A percentile compares a stretch with the other conserved stretches of the same genome.
phyloP scores from a whole-genome alignment of 1,284 basidiomycete genomes.

The Tylopilus sp. region DNA sequence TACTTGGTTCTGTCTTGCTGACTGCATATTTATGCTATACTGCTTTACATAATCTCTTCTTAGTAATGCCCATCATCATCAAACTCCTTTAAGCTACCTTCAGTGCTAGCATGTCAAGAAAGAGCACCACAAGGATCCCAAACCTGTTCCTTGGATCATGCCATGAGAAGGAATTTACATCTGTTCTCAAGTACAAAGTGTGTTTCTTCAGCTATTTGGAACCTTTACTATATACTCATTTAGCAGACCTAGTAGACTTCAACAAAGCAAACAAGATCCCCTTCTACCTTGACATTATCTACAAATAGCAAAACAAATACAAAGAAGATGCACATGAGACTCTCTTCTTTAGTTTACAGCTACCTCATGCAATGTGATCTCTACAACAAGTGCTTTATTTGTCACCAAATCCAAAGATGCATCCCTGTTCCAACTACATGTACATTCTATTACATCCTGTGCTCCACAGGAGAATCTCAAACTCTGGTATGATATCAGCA shows the following conservation, averaged over 20 bases:
- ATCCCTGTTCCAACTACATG: constrained; percentile 8
- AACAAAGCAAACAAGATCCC: constrained; percentile 99
- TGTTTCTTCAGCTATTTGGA: too few relatives aligned
- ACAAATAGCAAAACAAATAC: constrained; percentile 98
- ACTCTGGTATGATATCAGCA: constrained; percentile 99
- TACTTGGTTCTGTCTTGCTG: too few relatives aligned
- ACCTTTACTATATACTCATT: constrained; percentile 48
- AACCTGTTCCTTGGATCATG: too few relatives aligned
- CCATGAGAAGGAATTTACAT: too few relatives aligned
- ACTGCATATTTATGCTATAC: too few relatives aligned
- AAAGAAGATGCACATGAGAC: too few relatives aligned
- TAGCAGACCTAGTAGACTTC: constrained; percentile 78
- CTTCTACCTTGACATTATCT: constrained; percentile 97
- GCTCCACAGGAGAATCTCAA: constrained; percentile 85
- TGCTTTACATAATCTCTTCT: too few relatives aligned
- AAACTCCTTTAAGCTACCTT: too few relatives aligned
- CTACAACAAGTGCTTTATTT: constrained; percentile 97
- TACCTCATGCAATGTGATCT: constrained; percentile 99
- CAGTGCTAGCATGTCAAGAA: too few relatives aligned
- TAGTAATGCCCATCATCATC: too few relatives aligned
- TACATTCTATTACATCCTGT: constrained; percentile 34
- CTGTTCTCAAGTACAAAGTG: too few relatives aligned
- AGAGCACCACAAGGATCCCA: too few relatives aligned
- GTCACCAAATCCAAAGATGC: constrained; percentile 91
- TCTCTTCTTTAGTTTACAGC: constrained; percentile 76